These are phyloP conservation scores for Pythium vanterpoolii DNA, from an alignment of 352 stramenopile genomes.

Conservation along the genomic window DNA sequence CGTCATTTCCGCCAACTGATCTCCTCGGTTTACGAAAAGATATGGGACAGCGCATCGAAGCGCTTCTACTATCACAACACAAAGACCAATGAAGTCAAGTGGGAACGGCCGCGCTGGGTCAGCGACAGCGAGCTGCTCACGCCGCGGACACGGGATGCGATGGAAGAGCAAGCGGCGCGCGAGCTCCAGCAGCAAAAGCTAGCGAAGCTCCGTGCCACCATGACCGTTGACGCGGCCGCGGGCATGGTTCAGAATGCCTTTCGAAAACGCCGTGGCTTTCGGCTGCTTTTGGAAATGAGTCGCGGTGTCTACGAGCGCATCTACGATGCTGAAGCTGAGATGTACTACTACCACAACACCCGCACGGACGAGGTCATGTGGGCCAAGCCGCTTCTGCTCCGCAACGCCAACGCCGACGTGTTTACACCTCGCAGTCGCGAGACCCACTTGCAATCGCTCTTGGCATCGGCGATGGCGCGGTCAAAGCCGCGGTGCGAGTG, in stretches of 20 bases:
- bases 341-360: slow-evolving; percentile 83
- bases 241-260: slow-evolving; percentile 58
- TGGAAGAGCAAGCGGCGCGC: slow-evolving; percentile 9
- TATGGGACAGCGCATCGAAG: slow-evolving; percentile 46
- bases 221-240: slow-evolving; percentile 40
- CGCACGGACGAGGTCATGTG: slow-evolving; percentile 63
- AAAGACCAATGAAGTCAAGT: slow-evolving; percentile 60
- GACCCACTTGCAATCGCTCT: slow-evolving; percentile 31
- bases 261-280: slow-evolving; percentile 42
- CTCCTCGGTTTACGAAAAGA: slow-evolving; percentile 78
- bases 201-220: background rate
- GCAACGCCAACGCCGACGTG: slow-evolving; percentile 35
- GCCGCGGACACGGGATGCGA: slow-evolving; percentile 34
- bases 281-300: slow-evolving; percentile 38
- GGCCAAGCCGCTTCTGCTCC: slow-evolving; percentile 59
- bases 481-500: slow-evolving; percentile 20
- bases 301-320: slow-evolving; percentile 65
- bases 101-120: slow-evolving; percentile 64
- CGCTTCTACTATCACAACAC: slow-evolving; percentile 85
- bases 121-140: slow-evolving; percentile 59
- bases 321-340: slow-evolving; percentile 44
- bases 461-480: slow-evolving; percentile 7
- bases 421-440: slow-evolving; percentile 50
- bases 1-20: slow-evolving; percentile 49
- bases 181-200: slow-evolving; percentile 1